A percentile compares a stretch with the other conserved stretches of the same genome.
phyloP scores from a whole-genome alignment of 352 stramenopile species.

The Blastocystis sp. region DNA sequence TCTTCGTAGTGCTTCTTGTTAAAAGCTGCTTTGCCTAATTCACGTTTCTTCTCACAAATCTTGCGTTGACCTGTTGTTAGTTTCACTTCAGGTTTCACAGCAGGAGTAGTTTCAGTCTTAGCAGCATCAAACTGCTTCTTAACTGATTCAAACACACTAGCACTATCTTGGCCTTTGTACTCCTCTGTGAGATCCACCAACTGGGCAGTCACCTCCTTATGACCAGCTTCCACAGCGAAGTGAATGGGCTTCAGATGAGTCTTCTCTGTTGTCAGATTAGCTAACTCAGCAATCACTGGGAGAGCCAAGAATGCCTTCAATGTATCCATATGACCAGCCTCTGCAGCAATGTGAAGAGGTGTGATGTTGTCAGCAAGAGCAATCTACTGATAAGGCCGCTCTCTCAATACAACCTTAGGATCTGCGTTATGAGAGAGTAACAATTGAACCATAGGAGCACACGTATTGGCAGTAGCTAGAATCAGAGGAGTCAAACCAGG shows the following conservation, averaged over 20 bases:
- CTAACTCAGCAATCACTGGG: conserved; percentile 1
- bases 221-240: conserved; percentile 41
- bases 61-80: conserved; percentile 1
- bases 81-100: conserved; percentile 5
- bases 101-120: not conserved
- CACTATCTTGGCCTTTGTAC: conserved; percentile 19
- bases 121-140: conserved; percentile 48
- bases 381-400: not conserved
- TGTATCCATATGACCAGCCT: conserved; percentile 38
- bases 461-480: conserved; percentile 1
- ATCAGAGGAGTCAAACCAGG: conserved; percentile 44
- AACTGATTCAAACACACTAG: not conserved
- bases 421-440: conserved; percentile 30
- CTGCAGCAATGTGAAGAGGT: conserved; percentile 18
- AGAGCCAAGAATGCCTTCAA: conserved; percentile 41
- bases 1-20: conserved; percentile 5
- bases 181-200: conserved; percentile 26
- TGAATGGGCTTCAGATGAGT: conserved; percentile 47
- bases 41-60: conserved; percentile 43
- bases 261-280: conserved; percentile 29
- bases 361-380: conserved; percentile 46
- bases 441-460: conserved; percentile 32
- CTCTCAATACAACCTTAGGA: not conserved
- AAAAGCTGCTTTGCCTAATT: not conserved
- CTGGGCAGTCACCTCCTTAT: not conserved